These are phyloP conservation scores for Ustilago nuda DNA, from an alignment of 1,284 basidiomycete species.

Conservation along the genomic window DNA sequence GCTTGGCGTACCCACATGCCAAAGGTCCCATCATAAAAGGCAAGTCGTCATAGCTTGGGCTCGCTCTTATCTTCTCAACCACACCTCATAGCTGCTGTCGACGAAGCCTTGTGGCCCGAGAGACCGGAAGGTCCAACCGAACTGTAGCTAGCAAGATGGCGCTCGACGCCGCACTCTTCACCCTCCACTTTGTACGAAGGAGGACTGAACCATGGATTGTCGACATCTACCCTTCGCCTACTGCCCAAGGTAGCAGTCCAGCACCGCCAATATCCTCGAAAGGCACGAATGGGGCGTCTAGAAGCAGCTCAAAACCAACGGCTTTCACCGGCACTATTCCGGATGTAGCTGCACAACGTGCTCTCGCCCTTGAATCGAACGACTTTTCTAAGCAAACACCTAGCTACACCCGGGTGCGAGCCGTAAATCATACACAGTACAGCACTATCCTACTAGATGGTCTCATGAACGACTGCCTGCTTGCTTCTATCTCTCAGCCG, in stretches of 20 bases:
- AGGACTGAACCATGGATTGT: slow-evolving; percentile 45
- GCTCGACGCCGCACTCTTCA: slow-evolving; percentile 53
- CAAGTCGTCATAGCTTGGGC: neutral
- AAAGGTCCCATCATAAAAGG: neutral
- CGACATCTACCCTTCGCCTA: slow-evolving; percentile 39
- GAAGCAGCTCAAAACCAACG: slow-evolving; percentile 14
- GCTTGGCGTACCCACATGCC: neutral
- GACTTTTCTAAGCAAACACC: slow-evolving; percentile 42
- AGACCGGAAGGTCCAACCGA: too few relatives aligned
- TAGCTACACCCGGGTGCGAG: slow-evolving; percentile 50
- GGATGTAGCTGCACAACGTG: slow-evolving; percentile 31
- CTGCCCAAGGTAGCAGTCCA: neutral
- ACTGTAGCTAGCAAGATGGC: slow-evolving; percentile 21
- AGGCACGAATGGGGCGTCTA: neutral
- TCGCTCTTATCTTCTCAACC: neutral
- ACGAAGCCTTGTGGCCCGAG: neutral
- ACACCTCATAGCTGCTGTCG: neutral
- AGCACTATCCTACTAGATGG: slow-evolving; percentile 51
- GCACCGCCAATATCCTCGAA: slow-evolving; percentile 37
- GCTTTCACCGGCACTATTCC: slow-evolving; percentile 44
- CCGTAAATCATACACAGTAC: slow-evolving; percentile 41
- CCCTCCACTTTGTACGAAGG: slow-evolving; percentile 47
- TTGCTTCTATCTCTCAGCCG: slow-evolving; percentile 37
- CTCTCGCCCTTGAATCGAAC: slow-evolving; percentile 25
- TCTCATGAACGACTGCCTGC: slow-evolving; percentile 30